A percentile compares a stretch with the other conserved stretches of the same genome.
Evolutionary conservation across 1,284 basidiomycete genomes (phyloP).

Genomic region (Tylopilus sp.): DNA sequence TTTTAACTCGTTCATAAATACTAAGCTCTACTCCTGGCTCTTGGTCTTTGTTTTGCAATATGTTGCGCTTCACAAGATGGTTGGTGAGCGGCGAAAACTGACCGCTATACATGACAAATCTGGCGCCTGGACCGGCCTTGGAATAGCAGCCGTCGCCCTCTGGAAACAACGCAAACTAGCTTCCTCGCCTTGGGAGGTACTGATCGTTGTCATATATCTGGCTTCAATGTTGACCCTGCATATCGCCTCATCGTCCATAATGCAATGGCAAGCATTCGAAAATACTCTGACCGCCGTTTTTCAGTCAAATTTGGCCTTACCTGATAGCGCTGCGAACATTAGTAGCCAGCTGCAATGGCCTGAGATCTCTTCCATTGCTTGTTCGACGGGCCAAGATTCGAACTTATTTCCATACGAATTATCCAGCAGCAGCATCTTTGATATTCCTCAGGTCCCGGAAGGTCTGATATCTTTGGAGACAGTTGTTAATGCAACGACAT

Average conservation of each 20-base stretch:
- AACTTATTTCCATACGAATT: too few relatives aligned
- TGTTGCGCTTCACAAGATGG: conserved; percentile 1
- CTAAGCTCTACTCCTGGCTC: conserved; percentile 25
- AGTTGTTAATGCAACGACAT: not conserved
- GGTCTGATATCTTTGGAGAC: too few relatives aligned
- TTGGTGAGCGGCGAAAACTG: conserved; percentile 20
- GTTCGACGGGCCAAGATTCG: too few relatives aligned
- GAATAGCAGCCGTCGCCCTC: conserved; percentile 18
- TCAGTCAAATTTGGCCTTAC: conserved; percentile 20
- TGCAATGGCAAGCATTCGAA: too few relatives aligned
- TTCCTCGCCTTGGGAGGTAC: conserved; percentile 3
- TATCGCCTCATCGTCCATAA: too few relatives aligned
- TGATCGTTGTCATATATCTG: conserved; percentile 19
- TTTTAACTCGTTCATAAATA: too few relatives aligned
- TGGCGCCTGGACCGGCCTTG: conserved; percentile 33
- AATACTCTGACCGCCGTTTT: conserved; percentile 14
- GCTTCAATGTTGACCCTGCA: conserved; percentile 24
- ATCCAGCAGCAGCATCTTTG: too few relatives aligned
- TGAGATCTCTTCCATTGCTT: not conserved
- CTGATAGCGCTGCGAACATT: conserved; percentile 10
- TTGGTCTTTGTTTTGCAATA: conserved; percentile 21
- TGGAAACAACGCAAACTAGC: conserved; percentile 29
- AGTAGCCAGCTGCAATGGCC: conserved; percentile 14
- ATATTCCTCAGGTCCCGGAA: too few relatives aligned
- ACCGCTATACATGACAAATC: conserved; percentile 29